Conservation (phyloP, 2,329 filamentous ascomycete species). For the Dactylellina haptotyla region DNA sequence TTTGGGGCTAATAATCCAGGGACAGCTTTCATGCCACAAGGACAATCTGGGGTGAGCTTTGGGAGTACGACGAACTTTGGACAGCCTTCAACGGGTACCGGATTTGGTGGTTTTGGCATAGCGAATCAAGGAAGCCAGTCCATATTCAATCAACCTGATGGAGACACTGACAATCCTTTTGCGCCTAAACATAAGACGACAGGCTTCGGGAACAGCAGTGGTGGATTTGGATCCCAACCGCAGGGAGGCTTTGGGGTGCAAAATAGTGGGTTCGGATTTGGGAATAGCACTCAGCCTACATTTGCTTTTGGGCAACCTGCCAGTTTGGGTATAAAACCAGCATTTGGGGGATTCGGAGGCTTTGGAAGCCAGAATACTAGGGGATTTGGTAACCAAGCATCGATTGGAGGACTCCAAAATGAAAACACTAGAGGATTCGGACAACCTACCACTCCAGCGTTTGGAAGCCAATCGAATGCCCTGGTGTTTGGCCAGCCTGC, state of each 20-base stretch:
- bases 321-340: not conserved
- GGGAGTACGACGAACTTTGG: too few species aligned
- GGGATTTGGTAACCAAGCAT: not conserved
- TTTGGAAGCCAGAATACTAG: not conserved
- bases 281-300: not conserved
- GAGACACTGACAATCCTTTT: too few species aligned
- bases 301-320: not conserved
- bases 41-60: too few species aligned
- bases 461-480: not conserved
- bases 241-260: not conserved
- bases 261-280: not conserved
- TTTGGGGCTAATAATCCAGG: too few species aligned
- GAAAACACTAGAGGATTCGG: not conserved
- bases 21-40: too few species aligned
- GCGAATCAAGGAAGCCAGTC: too few species aligned
- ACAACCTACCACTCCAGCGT: not conserved
- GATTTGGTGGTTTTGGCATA: too few species aligned
- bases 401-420: not conserved
- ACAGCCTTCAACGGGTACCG: not conserved
- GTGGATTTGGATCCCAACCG: not conserved
- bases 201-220: not conserved
- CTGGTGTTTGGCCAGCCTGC: not conserved
- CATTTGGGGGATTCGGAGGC: not conserved
- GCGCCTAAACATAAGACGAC: too few species aligned
- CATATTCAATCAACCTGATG: too few species aligned